Conservation (phyloP, 768 basidiomycete genomes). For the Hypholoma fasciculare region DNA sequence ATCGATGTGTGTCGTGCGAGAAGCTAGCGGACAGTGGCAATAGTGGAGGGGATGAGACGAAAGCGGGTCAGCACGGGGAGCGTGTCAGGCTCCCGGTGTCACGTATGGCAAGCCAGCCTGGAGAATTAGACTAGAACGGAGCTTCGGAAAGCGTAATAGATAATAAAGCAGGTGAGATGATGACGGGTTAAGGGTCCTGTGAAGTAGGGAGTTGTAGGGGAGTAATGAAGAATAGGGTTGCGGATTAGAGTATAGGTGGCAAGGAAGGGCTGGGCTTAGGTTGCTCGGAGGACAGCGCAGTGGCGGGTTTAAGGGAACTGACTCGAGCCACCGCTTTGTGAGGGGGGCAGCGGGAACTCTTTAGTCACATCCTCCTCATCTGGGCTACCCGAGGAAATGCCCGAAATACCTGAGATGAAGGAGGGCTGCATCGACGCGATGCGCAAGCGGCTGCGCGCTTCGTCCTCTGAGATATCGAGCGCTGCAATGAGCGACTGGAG, state of each 20-base stretch:
- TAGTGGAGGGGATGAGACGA: not conserved
- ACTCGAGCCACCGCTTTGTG: constrained; percentile 1
- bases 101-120: not conserved
- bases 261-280: not conserved
- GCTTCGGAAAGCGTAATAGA: too few relatives aligned
- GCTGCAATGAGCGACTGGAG: constrained; percentile 68
- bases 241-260: not conserved
- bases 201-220: too few relatives aligned
- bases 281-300: not conserved
- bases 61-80: not conserved
- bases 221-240: not conserved
- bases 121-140: not conserved
- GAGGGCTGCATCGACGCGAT: constrained; percentile 64
- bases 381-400: constrained; percentile 29
- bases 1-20: not conserved
- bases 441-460: constrained; percentile 49
- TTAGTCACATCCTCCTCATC: constrained; percentile 38
- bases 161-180: too few relatives aligned
- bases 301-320: not conserved
- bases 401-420: constrained; percentile 29
- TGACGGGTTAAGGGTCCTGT: too few relatives aligned
- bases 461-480: constrained; percentile 50
- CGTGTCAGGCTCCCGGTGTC: not conserved
- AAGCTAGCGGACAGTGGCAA: constrained; percentile 4
- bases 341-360: constrained; percentile 41